Percentiles rank a stretch among this genome's conserved stretches.
phyloP scores from a whole-genome alignment of 352 stramenopile species.

The Phytophthora europaea region DNA sequence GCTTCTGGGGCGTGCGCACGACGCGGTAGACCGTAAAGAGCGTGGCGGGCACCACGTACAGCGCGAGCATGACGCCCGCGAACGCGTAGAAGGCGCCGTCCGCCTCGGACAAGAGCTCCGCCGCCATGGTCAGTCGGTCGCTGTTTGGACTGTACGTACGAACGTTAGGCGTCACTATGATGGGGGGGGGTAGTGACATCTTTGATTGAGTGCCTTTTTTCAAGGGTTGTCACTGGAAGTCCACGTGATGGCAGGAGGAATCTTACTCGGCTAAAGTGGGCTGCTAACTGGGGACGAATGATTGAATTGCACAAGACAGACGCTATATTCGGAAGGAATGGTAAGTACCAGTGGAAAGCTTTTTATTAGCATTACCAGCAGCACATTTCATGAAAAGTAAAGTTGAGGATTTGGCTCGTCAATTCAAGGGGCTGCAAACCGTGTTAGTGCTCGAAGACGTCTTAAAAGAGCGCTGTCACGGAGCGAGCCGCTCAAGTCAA shows the following conservation, averaged over 20 bases:
- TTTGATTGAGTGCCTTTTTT: background rate
- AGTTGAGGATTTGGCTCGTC: too few relatives aligned
- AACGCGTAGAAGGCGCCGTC: slow-evolving; percentile 89
- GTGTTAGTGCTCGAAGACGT: too few relatives aligned
- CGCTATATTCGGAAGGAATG: background rate
- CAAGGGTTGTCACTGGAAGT: background rate
- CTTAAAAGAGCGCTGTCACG: too few relatives aligned
- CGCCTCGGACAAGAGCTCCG: slow-evolving; percentile 61
- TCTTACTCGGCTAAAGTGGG: too few relatives aligned
- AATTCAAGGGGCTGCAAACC: too few relatives aligned
- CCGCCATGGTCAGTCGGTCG: slow-evolving; percentile 18
- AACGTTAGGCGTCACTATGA: slow-evolving; percentile 7
- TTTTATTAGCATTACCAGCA: background rate
- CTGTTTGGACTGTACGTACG: slow-evolving; percentile 3
- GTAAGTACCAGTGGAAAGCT: background rate
- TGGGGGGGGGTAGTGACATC: too few relatives aligned
- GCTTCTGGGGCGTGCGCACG: slow-evolving; percentile 52
- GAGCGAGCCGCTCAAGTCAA: too few relatives aligned
- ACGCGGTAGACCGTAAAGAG: slow-evolving; percentile 69
- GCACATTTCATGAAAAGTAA: too few relatives aligned
- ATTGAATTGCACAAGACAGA: background rate
- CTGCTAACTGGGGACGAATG: background rate
- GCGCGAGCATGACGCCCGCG: slow-evolving; percentile 78
- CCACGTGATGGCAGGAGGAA: background rate
- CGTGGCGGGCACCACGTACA: slow-evolving; percentile 76